These are phyloP conservation scores for Aleurites moluccanus DNA, from an alignment of 441 rosid genomes.

Conservation along the genomic window DNA sequence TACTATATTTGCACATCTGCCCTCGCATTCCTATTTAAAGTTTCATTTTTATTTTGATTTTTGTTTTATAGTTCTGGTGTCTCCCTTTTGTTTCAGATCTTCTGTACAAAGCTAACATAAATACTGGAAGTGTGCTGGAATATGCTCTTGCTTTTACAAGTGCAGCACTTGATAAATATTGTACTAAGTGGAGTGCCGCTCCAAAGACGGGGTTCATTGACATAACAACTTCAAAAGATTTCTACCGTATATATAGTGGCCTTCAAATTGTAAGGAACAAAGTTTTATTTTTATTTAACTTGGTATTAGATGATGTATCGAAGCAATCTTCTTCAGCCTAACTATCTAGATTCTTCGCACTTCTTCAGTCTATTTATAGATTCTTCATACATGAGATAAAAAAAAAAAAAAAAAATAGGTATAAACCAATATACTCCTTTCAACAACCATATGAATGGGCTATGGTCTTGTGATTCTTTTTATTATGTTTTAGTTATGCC, in stretches of 20 bases:
- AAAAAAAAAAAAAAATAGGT: too few relatives aligned
- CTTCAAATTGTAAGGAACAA: conserved; percentile 80
- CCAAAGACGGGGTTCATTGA: conserved; percentile 98
- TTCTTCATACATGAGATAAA: background rate
- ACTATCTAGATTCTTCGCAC: background rate
- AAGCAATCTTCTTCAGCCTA: background rate
- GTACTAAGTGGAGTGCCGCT: conserved; percentile 93
- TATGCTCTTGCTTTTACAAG: conserved; percentile 98
- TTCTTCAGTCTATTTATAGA: background rate
- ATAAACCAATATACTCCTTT: background rate
- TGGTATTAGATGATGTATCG: background rate
- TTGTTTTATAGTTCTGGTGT: conserved; percentile 21
- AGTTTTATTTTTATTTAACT: conserved; percentile 5
- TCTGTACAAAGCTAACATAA: conserved; percentile 91
- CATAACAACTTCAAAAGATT: conserved; percentile 95
- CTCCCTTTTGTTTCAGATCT: conserved; percentile 59
- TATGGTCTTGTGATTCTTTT: background rate
- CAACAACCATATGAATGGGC: background rate
- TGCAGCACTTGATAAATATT: conserved; percentile 92
- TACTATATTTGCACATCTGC: conserved; percentile 6
- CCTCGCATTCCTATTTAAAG: background rate
- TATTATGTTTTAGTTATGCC: background rate
- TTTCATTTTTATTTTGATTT: conserved; percentile 20
- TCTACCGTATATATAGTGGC: conserved; percentile 94
- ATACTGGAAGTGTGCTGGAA: conserved; percentile 92